Base-by-base conservation (phyloP, 129 eudicot genomes). In the Flaveria linearis region DNA sequence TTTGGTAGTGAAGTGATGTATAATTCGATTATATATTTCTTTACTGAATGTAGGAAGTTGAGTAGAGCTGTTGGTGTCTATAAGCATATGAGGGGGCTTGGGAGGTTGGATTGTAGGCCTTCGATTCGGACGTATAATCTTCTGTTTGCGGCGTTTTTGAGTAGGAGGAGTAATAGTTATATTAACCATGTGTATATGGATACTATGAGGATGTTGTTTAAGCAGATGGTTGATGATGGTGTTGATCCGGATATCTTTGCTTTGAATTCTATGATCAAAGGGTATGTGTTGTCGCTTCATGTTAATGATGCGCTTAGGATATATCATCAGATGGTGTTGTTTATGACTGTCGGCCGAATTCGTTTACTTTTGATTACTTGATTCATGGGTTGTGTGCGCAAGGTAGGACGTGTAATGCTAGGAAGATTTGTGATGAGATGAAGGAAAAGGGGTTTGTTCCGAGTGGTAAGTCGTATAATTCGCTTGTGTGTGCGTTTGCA, bases 251-350 rank as follows among this genome's bases (percentile, higher is more conserved):
- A 91, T 77, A 82, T 89, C 62, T 89, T 86, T 56, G 82, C 92
- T 20, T 80, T 95, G 83, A 95, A 95, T 84, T 81, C 83, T 22
- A 86, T 95, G 96, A 91, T 95, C 53, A 88, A 87, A 72, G 99
- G 99, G 7, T 95, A 95, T 60, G 99, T 91, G 77, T 74, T 91
- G 11, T 91, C 96, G 1, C 90, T 88, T 65, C 97, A 91, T 75
- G 72, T 94, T 0, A 91, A 94, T 73, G 97, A 94, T 30, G 97
- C 93, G 17, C 90, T 94, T 45, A 79, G 97, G 46, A 81, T 94
- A 62, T 94, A 89, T 79, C 97, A 91, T 83, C 99, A 95, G 80
- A 91, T 95, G 90, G 86, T n/a, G 86, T 78, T 77, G 97, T 86
- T 17, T 95, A 95, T 64, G 74, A 80, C 17, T 89, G 96, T 74